Conservation (phyloP, 768 basidiomycete genomes). For the Phaeotremella fagi region DNA sequence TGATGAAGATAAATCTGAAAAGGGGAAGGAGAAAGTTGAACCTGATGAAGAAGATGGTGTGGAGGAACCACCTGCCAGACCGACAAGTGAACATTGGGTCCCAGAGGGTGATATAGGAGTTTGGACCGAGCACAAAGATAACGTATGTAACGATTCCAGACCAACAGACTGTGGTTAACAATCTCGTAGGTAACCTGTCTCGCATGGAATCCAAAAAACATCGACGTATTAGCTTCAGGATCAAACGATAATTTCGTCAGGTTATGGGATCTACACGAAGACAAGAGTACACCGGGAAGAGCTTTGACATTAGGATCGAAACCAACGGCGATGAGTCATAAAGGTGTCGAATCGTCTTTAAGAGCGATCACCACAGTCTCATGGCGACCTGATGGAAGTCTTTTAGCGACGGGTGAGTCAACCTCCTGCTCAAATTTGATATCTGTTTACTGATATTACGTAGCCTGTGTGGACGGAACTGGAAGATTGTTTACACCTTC, state of each 20-base stretch:
- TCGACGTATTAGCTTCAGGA: conserved; percentile 34
- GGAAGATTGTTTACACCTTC: conserved; percentile 39
- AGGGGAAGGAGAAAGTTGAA: conserved; percentile 10
- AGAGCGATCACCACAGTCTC: conserved; percentile 37
- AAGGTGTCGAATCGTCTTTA: conserved; percentile 29
- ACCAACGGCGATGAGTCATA: conserved; percentile 26
- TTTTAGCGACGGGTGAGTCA: conserved; percentile 38
- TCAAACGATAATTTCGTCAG: conserved; percentile 32
- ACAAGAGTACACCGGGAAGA: background rate
- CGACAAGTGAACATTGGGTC: conserved; percentile 7
- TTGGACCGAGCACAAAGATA: conserved; percentile 28
- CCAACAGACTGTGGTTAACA: background rate
- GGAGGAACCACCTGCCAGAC: too few species aligned
- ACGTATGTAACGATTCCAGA: conserved; percentile 2
- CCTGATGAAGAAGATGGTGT: conserved; percentile 10
- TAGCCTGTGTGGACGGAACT: conserved; percentile 37
- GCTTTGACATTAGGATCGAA: conserved; percentile 7
- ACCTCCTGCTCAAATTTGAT: background rate
- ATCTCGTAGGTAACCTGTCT: conserved; percentile 29
- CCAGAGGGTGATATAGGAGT: conserved; percentile 12
- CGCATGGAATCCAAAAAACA: conserved; percentile 43
- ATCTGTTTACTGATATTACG: background rate
- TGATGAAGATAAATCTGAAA: background rate
- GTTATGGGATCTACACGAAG: conserved; percentile 42
- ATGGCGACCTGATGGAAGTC: conserved; percentile 44